Conservation (phyloP, 768 basidiomycete species). For the Mycena capillaripes region DNA sequence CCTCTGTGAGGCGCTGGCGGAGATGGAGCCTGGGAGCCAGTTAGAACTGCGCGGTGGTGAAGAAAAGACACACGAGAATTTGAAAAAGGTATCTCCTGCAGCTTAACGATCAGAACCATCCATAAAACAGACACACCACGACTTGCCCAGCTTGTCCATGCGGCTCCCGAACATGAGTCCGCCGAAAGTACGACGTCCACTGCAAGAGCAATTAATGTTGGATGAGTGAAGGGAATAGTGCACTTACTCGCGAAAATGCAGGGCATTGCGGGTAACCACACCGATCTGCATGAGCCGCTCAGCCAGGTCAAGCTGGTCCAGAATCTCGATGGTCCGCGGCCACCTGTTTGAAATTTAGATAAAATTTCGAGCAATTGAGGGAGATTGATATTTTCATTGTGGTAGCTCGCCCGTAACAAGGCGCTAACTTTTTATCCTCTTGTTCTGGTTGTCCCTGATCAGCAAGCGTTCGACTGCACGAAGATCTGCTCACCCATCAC, state of each 20-base stretch:
- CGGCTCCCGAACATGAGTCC: conserved; percentile 39
- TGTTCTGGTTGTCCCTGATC: conserved; percentile 27
- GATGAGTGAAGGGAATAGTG: not conserved
- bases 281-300: conserved; percentile 38
- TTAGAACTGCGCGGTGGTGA: not conserved
- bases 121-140: not conserved
- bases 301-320: conserved; percentile 38
- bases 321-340: conserved; percentile 37
- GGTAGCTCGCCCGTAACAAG: conserved; percentile 34
- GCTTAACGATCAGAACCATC: not conserved
- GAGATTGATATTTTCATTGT: not conserved
- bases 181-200: conserved; percentile 33
- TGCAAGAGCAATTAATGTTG: not conserved
- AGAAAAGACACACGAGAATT: conserved; percentile 33
- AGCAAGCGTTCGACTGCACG: not conserved
- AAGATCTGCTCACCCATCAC: conserved; percentile 29
- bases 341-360: conserved; percentile 26
- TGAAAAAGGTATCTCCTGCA: conserved; percentile 37
- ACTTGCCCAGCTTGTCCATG: conserved; percentile 38
- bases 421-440: conserved; percentile 31
- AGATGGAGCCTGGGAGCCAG: conserved; percentile 33
- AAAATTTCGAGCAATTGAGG: too few species aligned
- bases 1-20: conserved; percentile 37
- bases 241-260: conserved; percentile 36
- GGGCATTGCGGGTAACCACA: conserved; percentile 37